phyloP scores from a whole-genome alignment of 2,329 filamentous ascomycete genomes.

The Metarhizium sp. region DNA sequence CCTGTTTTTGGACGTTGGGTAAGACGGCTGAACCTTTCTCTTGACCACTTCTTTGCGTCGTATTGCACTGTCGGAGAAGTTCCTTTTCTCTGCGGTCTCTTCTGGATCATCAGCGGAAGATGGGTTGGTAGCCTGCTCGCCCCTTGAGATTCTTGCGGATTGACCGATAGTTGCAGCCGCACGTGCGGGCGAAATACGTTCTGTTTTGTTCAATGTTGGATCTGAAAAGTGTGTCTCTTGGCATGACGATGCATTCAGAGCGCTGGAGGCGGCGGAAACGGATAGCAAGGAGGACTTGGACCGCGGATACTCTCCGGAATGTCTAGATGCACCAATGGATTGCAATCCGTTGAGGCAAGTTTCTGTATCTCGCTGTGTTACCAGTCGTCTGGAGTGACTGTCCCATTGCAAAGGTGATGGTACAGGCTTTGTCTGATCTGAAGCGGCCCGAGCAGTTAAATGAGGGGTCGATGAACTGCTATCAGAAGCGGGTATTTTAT shows the following conservation, averaged over 20 bases:
- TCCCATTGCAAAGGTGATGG: slow-evolving; percentile 39
- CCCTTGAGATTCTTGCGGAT: slow-evolving; percentile 1
- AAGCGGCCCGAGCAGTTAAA: slow-evolving; percentile 14
- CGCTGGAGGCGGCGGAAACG: slow-evolving; percentile 47
- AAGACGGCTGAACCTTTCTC: slow-evolving; percentile 1
- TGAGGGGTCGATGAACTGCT: slow-evolving; percentile 11
- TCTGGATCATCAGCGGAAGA: slow-evolving; percentile 14
- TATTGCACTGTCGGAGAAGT: slow-evolving; percentile 6
- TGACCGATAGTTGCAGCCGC: background rate
- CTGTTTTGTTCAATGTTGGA: slow-evolving; percentile 9
- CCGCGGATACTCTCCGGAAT: slow-evolving; percentile 30
- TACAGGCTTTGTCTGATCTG: slow-evolving; percentile 24
- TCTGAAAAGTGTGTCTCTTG: slow-evolving; percentile 15
- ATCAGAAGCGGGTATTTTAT: slow-evolving; percentile 17
- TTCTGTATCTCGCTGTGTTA: slow-evolving; percentile 28
- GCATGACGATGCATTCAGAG: slow-evolving; percentile 28
- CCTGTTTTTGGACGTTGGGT: slow-evolving; percentile 1
- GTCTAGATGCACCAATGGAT: slow-evolving; percentile 20
- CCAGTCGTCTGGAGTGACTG: slow-evolving; percentile 42
- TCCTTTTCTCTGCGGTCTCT: slow-evolving; percentile 11
- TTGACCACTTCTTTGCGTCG: slow-evolving; percentile 10
- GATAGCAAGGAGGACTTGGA: slow-evolving; percentile 37
- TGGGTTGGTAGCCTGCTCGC: slow-evolving; percentile 1
- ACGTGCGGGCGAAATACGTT: slow-evolving; percentile 8
- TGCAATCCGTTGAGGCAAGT: slow-evolving; percentile 15